These are phyloP conservation scores for Pythium brachiatum DNA, from an alignment of 352 stramenopile species.

Conservation along the genomic window DNA sequence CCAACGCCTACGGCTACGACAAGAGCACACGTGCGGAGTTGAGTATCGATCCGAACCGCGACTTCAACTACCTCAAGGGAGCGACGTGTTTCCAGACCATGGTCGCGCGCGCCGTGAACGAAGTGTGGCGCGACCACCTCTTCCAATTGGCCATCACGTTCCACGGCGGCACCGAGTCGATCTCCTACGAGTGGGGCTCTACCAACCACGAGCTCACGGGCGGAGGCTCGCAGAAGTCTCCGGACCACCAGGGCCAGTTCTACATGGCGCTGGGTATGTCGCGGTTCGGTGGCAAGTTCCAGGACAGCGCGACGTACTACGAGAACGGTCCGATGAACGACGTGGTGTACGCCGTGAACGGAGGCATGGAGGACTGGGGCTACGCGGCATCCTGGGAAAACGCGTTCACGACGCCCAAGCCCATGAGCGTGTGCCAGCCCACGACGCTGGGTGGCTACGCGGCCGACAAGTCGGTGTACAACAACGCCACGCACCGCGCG, in stretches of 20 bases:
- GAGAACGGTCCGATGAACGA: slow-evolving; percentile 89
- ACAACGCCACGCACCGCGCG: slow-evolving; percentile 84
- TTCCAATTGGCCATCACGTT: slow-evolving; percentile 97
- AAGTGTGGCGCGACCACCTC: slow-evolving; percentile 94
- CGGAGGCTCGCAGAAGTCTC: slow-evolving; percentile 44
- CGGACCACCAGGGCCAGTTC: slow-evolving; percentile 54
- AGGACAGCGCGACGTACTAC: slow-evolving; percentile 59
- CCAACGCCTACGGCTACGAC: slow-evolving; percentile 93
- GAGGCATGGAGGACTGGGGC: slow-evolving; percentile 96
- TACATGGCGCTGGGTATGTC: slow-evolving; percentile 56
- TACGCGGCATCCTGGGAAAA: slow-evolving; percentile 89
- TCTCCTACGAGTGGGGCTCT: slow-evolving; percentile 97
- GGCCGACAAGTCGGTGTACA: slow-evolving; percentile 85
- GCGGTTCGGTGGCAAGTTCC: slow-evolving; percentile 65
- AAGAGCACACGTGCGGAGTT: slow-evolving; percentile 75
- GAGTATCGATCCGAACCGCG: slow-evolving; percentile 93
- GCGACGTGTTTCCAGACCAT: slow-evolving; percentile 92
- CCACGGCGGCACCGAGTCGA: slow-evolving; percentile 93
- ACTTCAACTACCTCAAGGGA: slow-evolving; percentile 92
- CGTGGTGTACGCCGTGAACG: slow-evolving; percentile 93
- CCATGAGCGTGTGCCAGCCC: slow-evolving; percentile 75
- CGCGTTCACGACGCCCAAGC: slow-evolving; percentile 35
- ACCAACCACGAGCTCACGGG: slow-evolving; percentile 67
- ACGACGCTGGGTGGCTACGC: slow-evolving; percentile 86
- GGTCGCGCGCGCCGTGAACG: slow-evolving; percentile 91